These are phyloP conservation scores for Fusarium camptoceras DNA, from an alignment of 2,329 filamentous ascomycete genomes.

Conservation along the genomic window DNA sequence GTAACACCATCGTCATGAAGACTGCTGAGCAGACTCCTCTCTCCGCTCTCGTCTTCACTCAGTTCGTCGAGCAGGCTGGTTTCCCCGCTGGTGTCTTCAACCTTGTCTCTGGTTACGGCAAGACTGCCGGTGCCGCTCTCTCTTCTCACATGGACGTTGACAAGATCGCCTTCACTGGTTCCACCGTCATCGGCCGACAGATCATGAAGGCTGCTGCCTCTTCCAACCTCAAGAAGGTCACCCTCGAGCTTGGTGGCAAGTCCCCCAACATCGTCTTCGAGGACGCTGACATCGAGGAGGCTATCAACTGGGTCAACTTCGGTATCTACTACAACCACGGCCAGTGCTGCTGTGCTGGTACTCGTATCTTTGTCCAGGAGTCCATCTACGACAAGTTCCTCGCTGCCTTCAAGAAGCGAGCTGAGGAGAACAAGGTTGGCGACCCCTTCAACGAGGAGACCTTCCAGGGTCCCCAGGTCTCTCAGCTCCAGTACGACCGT, in stretches of 20 bases:
- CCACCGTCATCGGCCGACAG: slow-evolving; percentile 76
- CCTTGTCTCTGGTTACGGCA: slow-evolving; percentile 82
- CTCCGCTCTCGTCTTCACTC: slow-evolving; percentile 73
- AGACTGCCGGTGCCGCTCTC: slow-evolving; percentile 80
- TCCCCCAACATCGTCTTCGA: slow-evolving; percentile 84
- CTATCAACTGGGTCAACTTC: slow-evolving; percentile 82
- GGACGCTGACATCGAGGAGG: slow-evolving; percentile 81
- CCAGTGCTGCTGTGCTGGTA: slow-evolving; percentile 79
- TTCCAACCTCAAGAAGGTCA: slow-evolving; percentile 86
- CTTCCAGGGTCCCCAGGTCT: slow-evolving; percentile 91
- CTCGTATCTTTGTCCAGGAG: slow-evolving; percentile 88
- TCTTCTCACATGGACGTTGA: slow-evolving; percentile 82
- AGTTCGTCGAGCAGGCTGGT: slow-evolving; percentile 78
- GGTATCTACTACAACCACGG: slow-evolving; percentile 75
- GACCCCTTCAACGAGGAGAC: slow-evolving; percentile 83
- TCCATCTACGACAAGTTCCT: slow-evolving; percentile 90
- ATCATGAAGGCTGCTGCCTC: slow-evolving; percentile 85
- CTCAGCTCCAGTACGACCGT: slow-evolving; percentile 85
- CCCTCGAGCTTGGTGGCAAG: slow-evolving; percentile 83
- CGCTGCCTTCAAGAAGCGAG: slow-evolving; percentile 81
- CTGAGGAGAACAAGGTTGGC: slow-evolving; percentile 79
- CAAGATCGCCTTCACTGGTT: slow-evolving; percentile 87
- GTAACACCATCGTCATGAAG: slow-evolving; percentile 80
- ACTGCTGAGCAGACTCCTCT: slow-evolving; percentile 82
- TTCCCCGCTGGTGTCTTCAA: slow-evolving; percentile 84